phyloP scores from a whole-genome alignment of 2,329 filamentous ascomycete species.

The Diaporthe vaccinii region DNA sequence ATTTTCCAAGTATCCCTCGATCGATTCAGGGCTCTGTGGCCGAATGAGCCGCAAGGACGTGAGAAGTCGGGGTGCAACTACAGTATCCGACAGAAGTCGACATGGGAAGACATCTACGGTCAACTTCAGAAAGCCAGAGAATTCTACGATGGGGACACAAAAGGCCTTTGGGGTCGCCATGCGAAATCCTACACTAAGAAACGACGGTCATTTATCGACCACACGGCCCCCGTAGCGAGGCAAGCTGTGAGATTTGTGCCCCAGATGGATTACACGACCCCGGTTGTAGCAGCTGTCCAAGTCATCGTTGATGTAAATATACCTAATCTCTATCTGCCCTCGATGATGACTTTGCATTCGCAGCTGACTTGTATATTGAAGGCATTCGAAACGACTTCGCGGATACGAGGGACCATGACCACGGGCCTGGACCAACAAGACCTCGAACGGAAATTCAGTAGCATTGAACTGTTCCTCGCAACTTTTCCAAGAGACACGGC shows the following conservation, averaged over 20 bases:
- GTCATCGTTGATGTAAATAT: not conserved
- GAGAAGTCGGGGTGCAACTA: not conserved
- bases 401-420: not conserved
- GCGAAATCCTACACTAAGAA: not conserved
- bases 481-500: not conserved
- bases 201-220: not conserved
- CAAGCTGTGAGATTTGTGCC: slow-evolving; percentile 4
- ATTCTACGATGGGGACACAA: slow-evolving; percentile 1
- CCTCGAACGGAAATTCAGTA: not conserved
- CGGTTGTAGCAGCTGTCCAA: slow-evolving; percentile 1
- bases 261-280: not conserved
- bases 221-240: not conserved
- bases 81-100: not conserved
- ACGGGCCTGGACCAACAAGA: not conserved
- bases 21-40: not conserved
- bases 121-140: not conserved
- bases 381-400: slow-evolving; percentile 1
- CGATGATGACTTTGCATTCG: too few species aligned
- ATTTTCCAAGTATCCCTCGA: not conserved
- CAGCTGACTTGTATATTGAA: not conserved
- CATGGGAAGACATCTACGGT: not conserved
- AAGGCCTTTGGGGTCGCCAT: not conserved
- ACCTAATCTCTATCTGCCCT: accelerated
- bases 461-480: not conserved
- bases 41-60: not conserved